Base-by-base conservation (phyloP, 2,329 filamentous ascomycete species). In the Fusarium guadeloupense region DNA sequence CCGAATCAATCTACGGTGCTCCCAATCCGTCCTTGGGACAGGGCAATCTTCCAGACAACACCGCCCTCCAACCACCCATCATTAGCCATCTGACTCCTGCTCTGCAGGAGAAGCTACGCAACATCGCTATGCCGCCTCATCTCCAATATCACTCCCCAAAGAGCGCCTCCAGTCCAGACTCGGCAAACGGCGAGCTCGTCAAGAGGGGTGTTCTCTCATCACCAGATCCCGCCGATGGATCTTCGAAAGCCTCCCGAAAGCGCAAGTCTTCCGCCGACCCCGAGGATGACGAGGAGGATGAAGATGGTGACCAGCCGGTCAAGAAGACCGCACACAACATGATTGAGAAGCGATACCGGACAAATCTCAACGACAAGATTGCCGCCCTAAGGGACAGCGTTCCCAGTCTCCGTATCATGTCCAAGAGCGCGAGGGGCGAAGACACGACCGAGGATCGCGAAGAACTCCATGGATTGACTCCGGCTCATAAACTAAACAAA, bases 281-380 rank as follows among this genome's bases (percentile, higher is more conserved):
- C 50, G 64, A 83, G 56, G 66, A 83, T 55, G 62, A 70, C n/a
- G 85, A 87, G 42, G 85, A 89, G 12, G 81, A 86, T 39, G 77
- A 83, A 25, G 75, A 85, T 44, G 83, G 83, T 65, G 84, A 80
- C 67, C 87, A 83, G 56, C 76, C 76, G 6, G 69, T 78, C 54
- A 97, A 97, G 82, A 97, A 97, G 83, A 96, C 93, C 26, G 93
- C 94, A 3, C 94, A 98, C 77, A 98, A 97, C 76, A 95, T 98
- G 84, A 97, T 98, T 62, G 94, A 98, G 78, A 98, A 97, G 82
- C 83, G 94, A 65, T 98, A 98, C 76, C 89, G 94, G 69, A 97
- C 92, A 48, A 98, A 98, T 71, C 83, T 98, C 53, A 98, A 98
- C 72, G 94, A 97, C 73, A 98, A 98, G 80, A 98, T 98, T 69